Evolutionary conservation across 192 early-diverging fungal species (phyloP).

Genomic region (Coemansia sp.): DNA sequence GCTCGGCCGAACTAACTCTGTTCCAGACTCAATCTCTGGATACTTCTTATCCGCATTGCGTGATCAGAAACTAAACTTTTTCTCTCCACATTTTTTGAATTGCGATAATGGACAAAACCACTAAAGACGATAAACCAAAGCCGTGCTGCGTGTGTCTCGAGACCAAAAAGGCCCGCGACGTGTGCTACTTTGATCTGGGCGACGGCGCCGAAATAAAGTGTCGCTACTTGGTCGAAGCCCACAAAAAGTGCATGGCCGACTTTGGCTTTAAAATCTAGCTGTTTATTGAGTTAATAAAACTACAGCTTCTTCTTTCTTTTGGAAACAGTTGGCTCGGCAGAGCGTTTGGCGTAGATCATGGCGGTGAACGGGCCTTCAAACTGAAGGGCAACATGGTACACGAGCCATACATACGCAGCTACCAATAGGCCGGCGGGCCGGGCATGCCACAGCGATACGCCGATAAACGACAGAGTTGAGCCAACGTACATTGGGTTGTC

Average conservation of each 20-base stretch:
- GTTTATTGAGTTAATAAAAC: not conserved
- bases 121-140: constrained; percentile 53
- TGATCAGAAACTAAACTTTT: not conserved
- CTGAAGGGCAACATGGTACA: constrained; percentile 72
- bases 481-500: constrained; percentile 97
- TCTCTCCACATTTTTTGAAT: not conserved
- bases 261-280: constrained; percentile 89
- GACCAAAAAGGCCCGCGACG: constrained; percentile 86
- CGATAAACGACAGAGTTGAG: constrained; percentile 82
- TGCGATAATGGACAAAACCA: not conserved
- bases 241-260: constrained; percentile 86
- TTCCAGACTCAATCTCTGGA: constrained; percentile 9
- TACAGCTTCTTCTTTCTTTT: constrained; percentile 44
- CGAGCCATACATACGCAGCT: constrained; percentile 66
- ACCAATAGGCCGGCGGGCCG: constrained; percentile 71
- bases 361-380: constrained; percentile 84
- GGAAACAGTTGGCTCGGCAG: constrained; percentile 12
- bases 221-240: constrained; percentile 80
- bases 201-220: constrained; percentile 77
- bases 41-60: not conserved
- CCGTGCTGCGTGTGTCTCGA: constrained; percentile 98
- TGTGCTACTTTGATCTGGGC: constrained; percentile 82
- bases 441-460: constrained; percentile 76
- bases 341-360: constrained; percentile 71
- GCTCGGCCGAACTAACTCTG: constrained; percentile 16